Evolutionary conservation across 805 yeast species (phyloP).

Genomic region (Suhomyces sp.): DNA sequence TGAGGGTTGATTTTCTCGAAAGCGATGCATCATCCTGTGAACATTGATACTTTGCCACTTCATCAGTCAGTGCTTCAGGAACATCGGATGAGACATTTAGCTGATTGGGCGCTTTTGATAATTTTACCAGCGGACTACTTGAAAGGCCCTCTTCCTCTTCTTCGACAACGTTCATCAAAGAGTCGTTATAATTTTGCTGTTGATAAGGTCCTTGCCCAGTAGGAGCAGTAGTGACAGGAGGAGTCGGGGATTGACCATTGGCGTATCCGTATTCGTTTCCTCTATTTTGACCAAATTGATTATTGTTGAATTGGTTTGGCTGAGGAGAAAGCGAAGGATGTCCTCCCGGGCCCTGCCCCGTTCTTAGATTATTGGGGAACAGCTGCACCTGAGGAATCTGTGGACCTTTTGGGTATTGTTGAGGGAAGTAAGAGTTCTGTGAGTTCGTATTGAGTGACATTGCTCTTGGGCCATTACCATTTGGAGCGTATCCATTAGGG

Average conservation of each 20-base stretch:
- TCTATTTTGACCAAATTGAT: neutral
- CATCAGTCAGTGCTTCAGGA: conserved; percentile 9
- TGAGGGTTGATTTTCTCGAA: conserved; percentile 39
- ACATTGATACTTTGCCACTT: conserved; percentile 28
- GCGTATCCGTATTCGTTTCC: neutral
- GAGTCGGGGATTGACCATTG: neutral
- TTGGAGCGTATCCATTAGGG: neutral
- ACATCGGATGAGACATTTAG: neutral
- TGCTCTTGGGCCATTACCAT: conserved; percentile 11
- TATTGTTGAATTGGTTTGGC: conserved; percentile 1
- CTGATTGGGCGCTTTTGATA: neutral
- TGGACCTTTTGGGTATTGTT: conserved; percentile 7
- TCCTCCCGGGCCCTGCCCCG: conserved; percentile 1
- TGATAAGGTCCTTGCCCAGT: neutral
- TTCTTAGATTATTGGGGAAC: conserved; percentile 2
- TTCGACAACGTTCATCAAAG: conserved; percentile 32
- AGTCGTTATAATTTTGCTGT: conserved; percentile 23
- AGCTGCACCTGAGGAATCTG: conserved; percentile 6
- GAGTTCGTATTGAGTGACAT: conserved; percentile 12
- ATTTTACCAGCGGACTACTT: neutral
- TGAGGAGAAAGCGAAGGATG: neutral
- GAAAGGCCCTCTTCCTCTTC: conserved; percentile 30
- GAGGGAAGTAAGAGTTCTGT: conserved; percentile 4
- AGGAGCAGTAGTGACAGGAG: conserved; percentile 1
- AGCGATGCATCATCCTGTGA: conserved; percentile 28